These are phyloP conservation scores for Clausena lansium DNA, from an alignment of 345 rosid species.

Conservation along the genomic window DNA sequence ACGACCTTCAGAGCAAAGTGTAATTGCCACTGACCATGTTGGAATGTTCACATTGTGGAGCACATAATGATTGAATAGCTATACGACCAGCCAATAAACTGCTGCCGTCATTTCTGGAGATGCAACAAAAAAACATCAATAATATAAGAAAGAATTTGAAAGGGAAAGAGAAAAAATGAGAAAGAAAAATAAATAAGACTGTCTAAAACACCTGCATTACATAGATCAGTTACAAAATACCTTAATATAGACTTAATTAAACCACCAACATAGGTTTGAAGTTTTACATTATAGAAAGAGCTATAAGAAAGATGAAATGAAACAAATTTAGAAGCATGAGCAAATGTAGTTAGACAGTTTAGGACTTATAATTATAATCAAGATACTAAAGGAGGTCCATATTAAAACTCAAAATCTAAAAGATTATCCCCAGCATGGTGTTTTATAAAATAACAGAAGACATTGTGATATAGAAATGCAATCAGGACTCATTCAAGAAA, in stretches of 20 bases:
- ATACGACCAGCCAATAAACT: constrained; percentile 58
- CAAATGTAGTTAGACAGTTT: neutral
- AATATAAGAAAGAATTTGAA: neutral
- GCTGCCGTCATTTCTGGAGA: constrained; percentile 52
- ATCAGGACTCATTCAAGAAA: neutral
- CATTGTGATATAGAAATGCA: neutral
- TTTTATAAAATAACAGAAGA: neutral
- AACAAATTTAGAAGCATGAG: neutral
- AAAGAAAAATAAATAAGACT: neutral
- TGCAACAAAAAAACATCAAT: constrained; percentile 13
- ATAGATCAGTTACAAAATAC: neutral
- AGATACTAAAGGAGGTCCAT: neutral
- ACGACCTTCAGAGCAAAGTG: constrained; percentile 14
- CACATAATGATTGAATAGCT: constrained; percentile 85
- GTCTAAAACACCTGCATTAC: neutral
- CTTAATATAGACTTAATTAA: neutral
- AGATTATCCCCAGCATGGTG: neutral
- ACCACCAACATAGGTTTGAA: neutral
- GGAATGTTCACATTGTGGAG: constrained; percentile 77
- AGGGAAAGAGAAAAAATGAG: neutral
- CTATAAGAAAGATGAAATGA: neutral
- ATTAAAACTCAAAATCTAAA: neutral
- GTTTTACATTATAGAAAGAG: neutral
- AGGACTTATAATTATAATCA: neutral
- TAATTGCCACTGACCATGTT: constrained; percentile 45